phyloP scores from a whole-genome alignment of 2,329 filamentous ascomycete genomes.

The Alternaria angustiovoidea region DNA sequence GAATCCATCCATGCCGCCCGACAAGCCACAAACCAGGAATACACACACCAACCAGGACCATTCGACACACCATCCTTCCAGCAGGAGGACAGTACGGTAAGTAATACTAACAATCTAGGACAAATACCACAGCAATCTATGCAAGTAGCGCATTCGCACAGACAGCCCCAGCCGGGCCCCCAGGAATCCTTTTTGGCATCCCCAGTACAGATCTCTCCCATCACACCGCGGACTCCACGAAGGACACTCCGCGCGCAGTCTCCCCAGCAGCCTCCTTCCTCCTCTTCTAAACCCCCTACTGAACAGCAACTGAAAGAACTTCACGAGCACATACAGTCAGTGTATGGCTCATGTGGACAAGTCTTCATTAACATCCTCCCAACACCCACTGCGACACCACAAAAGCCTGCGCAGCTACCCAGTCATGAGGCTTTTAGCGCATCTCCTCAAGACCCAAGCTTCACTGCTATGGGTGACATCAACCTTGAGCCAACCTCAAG shows the following conservation, averaged over 20 bases:
- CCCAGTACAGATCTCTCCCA: conserved; percentile 50
- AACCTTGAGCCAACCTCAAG: conserved; percentile 53
- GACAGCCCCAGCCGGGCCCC: conserved; percentile 79
- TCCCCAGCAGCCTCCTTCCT: conserved; percentile 43
- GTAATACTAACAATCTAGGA: conserved; percentile 65
- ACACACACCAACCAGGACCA: conserved; percentile 39
- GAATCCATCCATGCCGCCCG: conserved; percentile 45
- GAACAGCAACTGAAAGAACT: conserved; percentile 54
- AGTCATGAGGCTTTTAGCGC: conserved; percentile 59
- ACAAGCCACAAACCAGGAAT: conserved; percentile 54
- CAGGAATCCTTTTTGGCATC: conserved; percentile 50
- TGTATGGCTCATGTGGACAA: conserved; percentile 53
- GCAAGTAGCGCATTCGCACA: conserved; percentile 91
- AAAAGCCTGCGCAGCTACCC: conserved; percentile 51
- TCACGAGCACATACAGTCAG: conserved; percentile 54
- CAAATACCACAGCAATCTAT: conserved; percentile 76
- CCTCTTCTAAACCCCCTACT: conserved; percentile 48
- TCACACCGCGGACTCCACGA: conserved; percentile 46
- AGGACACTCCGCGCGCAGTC: conserved; percentile 44
- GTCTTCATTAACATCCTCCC: conserved; percentile 61
- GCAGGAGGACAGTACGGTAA: conserved; percentile 63
- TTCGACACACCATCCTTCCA: conserved; percentile 44
- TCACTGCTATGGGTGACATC: conserved; percentile 61
- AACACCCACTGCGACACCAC: conserved; percentile 59
- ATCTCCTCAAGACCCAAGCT: conserved; percentile 66